Percentiles rank a stretch among this genome's conserved stretches.
Evolutionary conservation across 129 eudicot genomes (phyloP).

Genomic region (Arctium minus): DNA sequence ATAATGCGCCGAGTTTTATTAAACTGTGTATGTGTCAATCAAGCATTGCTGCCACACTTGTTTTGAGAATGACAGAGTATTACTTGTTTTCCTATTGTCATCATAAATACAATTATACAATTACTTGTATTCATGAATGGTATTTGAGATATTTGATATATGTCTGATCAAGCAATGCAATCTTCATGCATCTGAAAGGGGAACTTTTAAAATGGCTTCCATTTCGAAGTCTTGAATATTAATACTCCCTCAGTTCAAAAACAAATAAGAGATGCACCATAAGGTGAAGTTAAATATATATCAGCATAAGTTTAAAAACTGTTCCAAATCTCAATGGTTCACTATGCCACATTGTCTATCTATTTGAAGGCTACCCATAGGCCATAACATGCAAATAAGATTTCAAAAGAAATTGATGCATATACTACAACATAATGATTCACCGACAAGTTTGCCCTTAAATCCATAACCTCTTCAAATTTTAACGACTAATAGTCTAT

Average conservation of each 20-base stretch:
- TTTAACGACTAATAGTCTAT: neutral
- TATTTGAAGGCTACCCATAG: neutral
- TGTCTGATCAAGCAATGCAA: neutral
- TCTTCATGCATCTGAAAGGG: neutral
- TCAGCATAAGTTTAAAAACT: neutral
- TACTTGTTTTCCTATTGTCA: too few species aligned
- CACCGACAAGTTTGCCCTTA: neutral
- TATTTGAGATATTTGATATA: too few species aligned
- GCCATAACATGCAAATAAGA: neutral
- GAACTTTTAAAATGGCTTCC: neutral
- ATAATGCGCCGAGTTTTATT: too few species aligned
- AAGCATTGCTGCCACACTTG: too few species aligned
- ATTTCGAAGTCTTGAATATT: neutral
- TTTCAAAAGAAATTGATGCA: neutral
- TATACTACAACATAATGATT: too few species aligned
- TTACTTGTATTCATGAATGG: neutral
- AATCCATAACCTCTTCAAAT: neutral
- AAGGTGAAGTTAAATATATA: neutral
- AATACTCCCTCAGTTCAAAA: neutral
- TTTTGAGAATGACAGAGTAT: too few species aligned
- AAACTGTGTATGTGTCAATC: too few species aligned
- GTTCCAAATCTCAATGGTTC: neutral
- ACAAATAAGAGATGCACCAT: neutral
- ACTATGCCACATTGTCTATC: neutral
- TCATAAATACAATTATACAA: too few species aligned